Evolutionary conservation across 2,329 filamentous ascomycete genomes (phyloP), one percentile per base, ranked within the genome.

Genomic region (Parafenestella ontariensis): DNA sequence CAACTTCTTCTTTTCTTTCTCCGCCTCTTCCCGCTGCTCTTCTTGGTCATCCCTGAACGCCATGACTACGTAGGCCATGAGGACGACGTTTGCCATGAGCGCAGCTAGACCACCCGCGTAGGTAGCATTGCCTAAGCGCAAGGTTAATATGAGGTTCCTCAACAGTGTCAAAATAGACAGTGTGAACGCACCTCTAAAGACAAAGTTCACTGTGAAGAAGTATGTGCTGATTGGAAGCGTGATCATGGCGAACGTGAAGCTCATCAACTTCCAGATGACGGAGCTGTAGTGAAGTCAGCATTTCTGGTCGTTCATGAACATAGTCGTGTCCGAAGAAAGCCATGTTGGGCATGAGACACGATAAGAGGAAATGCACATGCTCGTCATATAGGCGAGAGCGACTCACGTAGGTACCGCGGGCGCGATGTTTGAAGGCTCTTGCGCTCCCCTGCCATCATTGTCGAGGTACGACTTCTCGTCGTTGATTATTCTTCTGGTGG

Each of bases 221-320:
- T 97, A 99, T 37, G 90, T 92, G 36, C 91, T 88, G 65, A 99
- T 91, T 13, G 95, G 95, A 18, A 90, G 78, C 15, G 89, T 84
- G 56, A 97, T 84, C 94, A 99, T 98, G 72, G 92, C 93, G 34
- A 93, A 81, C 0, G 93, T 96, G 78, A 97, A 98, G 60, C 85
- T 88, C 15, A 98, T 83, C 18, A 99, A 87, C 79, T 98, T 99
- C 71, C 88, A 79, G 61, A 99, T 95, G 62, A 98, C 92, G 71
- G 89, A 83, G 52, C 92, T 92, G 54, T 49, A 24, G 34, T 49
- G 37, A 49, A 58, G 40, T 54, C n/a, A 56, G 47, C 26, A 28
- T 17, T 42, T 15, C 33, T 18, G 33, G 5, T 13, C 4, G 6
- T 34, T n/a, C 4, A 34, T 34, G 15, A n/a, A 34, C 33, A 26